phyloP scores from a whole-genome alignment of 1,284 basidiomycete genomes.

The Pisolithus thermaeus region DNA sequence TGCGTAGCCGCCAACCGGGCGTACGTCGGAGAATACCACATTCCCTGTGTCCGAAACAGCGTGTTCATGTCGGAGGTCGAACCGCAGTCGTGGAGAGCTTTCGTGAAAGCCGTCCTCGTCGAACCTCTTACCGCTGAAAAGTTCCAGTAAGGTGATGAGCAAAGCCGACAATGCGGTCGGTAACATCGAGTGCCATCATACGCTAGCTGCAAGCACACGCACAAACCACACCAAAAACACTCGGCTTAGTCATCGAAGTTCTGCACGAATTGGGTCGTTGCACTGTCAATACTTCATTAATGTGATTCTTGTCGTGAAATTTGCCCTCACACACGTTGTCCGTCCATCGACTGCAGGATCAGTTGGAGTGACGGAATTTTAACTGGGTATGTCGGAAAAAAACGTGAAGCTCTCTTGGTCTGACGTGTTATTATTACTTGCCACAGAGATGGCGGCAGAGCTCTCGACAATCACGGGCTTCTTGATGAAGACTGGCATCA shows the following conservation, averaged over 20 bases:
- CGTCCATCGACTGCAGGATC: no score
- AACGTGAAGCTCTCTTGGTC: no score
- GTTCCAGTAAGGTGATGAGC: slow-evolving; percentile 36
- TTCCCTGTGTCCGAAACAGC: slow-evolving; percentile 48
- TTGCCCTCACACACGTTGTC: no score
- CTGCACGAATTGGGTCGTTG: no score
- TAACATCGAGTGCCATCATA: slow-evolving; percentile 36
- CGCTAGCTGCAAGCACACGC: background rate
- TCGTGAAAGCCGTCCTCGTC: slow-evolving; percentile 3
- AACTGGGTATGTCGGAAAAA: no score
- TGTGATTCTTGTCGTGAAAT: no score
- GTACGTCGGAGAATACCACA: slow-evolving; percentile 57
- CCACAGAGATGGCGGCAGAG: background rate
- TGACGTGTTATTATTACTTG: no score
- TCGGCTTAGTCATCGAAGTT: no score
- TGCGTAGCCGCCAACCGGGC: slow-evolving; percentile 13
- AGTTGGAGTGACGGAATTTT: no score
- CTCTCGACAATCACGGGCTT: background rate
- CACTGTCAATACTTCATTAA: no score
- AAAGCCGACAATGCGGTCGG: slow-evolving; percentile 38
- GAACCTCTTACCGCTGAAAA: slow-evolving; percentile 20
- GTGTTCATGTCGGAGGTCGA: slow-evolving; percentile 66
- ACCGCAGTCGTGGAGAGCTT: slow-evolving; percentile 33
- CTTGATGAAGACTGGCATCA: background rate
- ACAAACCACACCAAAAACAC: no score